These are phyloP conservation scores for Davidsoniella neocaledoniae DNA, from an alignment of 2,329 filamentous ascomycete genomes.

Conservation along the genomic window DNA sequence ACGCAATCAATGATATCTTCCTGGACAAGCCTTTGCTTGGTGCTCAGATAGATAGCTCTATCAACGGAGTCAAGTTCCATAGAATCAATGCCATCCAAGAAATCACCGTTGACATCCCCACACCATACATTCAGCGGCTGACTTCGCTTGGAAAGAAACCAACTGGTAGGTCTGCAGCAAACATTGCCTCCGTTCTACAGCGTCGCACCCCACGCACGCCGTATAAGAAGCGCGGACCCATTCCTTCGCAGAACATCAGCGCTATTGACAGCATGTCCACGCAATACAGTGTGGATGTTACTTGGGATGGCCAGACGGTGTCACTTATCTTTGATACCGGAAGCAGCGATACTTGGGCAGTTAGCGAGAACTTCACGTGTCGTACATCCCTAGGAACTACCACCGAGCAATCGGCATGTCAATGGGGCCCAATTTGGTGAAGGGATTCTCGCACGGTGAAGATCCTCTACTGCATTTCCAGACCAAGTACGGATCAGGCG, in stretches of 20 bases:
- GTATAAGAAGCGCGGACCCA: background rate
- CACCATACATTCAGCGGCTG: conserved; percentile 21
- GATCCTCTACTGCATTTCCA: conserved; percentile 29
- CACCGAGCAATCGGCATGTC: conserved; percentile 21
- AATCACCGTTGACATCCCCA: conserved; percentile 18
- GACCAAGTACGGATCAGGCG: conserved; percentile 31
- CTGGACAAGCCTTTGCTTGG: background rate
- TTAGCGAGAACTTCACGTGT: conserved; percentile 26
- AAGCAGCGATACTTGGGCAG: conserved; percentile 35
- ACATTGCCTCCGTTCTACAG: conserved; percentile 16
- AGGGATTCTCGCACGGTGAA: conserved; percentile 24
- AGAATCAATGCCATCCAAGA: conserved; percentile 18
- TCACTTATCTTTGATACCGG: conserved; percentile 33
- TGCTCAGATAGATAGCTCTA: conserved; percentile 17
- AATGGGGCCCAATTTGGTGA: conserved; percentile 25
- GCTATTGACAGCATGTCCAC: conserved; percentile 24
- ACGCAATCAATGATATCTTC: background rate
- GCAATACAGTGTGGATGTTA: conserved; percentile 26
- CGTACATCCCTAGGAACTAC: conserved; percentile 20
- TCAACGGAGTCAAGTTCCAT: conserved; percentile 25
- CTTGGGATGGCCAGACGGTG: conserved; percentile 23
- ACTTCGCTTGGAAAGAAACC: conserved; percentile 17
- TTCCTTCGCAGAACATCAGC: conserved; percentile 23
- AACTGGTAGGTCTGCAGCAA: conserved; percentile 18
- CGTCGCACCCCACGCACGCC: background rate